Base-by-base conservation (phyloP, 2,329 filamentous ascomycete species). In the Aspergillus piperis region DNA sequence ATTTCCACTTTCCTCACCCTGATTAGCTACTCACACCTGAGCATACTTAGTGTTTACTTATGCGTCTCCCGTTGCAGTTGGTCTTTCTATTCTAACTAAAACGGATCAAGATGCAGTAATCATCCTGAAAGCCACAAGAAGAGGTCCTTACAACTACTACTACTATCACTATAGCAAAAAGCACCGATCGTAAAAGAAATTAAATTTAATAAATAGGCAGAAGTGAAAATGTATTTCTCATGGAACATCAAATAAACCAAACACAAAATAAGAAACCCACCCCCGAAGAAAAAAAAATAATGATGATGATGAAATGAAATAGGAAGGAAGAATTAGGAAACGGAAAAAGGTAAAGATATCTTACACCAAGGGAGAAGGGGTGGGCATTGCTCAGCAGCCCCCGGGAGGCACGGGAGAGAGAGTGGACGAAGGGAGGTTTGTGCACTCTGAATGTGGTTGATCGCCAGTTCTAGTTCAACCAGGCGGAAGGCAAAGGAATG, bases 401-500 rank as follows among this genome's bases (percentile, higher is more conserved):
- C 60, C 59, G 62, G 62, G 54, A 64, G 61, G 66, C 62, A 66
- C 62, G 59, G 61, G 58, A 62, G 60, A 62, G 60, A 54, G 54
- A 63, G 58, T 60, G 52, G 54, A 57, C 51, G 49, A 62, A 65
- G 49, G 64, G 64, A 64, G 62, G 64, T 66, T 68, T 68, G 67
- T 68, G 68, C 67, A 65, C 62, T 59, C 52, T 57, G 53, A 49
- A 49, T 59, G 69, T 71, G 68, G 70, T 69, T 72, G 69, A 69
- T 73, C 68, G 63, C 62, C 67, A 67, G 60, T 58, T 61, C 61
- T 64, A 64, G 61, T 68, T 63, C 62, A 62, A 64, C 62, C 63
- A 63, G 62, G 61, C 58, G 60, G 64, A 69, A 67, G 62, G 66
- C 55, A 68, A 68, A 68, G 66, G 69, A 71, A 72, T 72, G 67